Conservation (phyloP, 225 moss, liverwort and hornwort species). For the Anthoceros angustus region DNA sequence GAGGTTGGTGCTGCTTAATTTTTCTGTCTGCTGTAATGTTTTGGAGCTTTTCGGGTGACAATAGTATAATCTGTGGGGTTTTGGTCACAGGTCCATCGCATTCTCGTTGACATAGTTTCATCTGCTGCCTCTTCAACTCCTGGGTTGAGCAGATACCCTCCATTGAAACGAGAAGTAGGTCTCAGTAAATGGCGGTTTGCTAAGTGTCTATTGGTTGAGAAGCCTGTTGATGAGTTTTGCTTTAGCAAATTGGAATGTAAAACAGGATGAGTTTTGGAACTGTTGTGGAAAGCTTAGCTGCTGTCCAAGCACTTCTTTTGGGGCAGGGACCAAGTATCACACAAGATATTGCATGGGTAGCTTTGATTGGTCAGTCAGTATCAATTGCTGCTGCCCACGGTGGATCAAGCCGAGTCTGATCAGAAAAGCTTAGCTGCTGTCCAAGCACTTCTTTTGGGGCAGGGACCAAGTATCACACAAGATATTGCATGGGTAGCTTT, state of each 20-base stretch:
- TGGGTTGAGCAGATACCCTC: slow-evolving; percentile 81
- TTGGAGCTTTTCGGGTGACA: not conserved
- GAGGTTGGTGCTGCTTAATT: slow-evolving; percentile 31
- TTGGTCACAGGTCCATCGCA: slow-evolving; percentile 46
- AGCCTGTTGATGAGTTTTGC: too few species aligned
- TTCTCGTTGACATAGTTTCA: slow-evolving; percentile 92
- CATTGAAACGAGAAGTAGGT: slow-evolving; percentile 81
- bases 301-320: slow-evolving; percentile 97
- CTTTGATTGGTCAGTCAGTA: slow-evolving; percentile 91
- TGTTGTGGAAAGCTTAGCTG: slow-evolving; percentile 86
- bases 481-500: slow-evolving; percentile 96
- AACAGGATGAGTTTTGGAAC: too few species aligned
- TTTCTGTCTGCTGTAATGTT: not conserved
- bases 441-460: slow-evolving; percentile 96
- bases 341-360: slow-evolving; percentile 89
- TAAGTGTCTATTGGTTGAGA: too few species aligned
- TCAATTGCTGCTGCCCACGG: slow-evolving; percentile 95
- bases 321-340: slow-evolving; percentile 84
- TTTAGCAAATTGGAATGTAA: too few species aligned
- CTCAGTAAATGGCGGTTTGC: not conserved
- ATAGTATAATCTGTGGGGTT: not conserved
- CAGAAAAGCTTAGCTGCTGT: slow-evolving; percentile 89
- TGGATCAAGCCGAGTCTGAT: slow-evolving; percentile 94
- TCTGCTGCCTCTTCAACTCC: slow-evolving; percentile 71
- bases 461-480: slow-evolving; percentile 67